Base-by-base conservation (phyloP, 306 rosid species). In the Prunus padus region DNA sequence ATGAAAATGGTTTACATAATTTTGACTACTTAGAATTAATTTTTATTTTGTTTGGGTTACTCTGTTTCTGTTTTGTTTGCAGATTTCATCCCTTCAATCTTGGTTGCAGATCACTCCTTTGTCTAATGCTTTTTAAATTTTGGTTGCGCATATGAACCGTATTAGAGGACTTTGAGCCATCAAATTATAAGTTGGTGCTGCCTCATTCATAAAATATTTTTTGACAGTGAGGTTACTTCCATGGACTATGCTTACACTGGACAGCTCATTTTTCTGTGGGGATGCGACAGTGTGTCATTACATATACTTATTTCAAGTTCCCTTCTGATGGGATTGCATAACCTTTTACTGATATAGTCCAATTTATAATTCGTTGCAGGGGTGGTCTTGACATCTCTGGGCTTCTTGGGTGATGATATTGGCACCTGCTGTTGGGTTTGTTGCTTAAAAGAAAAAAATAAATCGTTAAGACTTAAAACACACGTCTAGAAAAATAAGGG, bases 171-270 rank as follows among this genome's bases (percentile, higher is more conserved):
- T 61, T 30, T 33, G 15, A 28, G 28, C 47, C 44, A 18, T 46
- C 47, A 28, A 50, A 30, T 50, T 19, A 47, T 49, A 49, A 47
- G 16, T 68, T 18, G 61, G 46, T 16, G 19, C 5, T 51, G 37
- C 40, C 28, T 30, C 28, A 52, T 95, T 80, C 88, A 88, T 84
- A 92, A 89, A 82, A 69, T 86, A 60, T 81, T 82, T 51, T 86
- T 92, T 78, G 96, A 87, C 75, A 75, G 95, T 82, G 95, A 86
- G 87, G 96, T 92, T 78, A 92, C 97, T 45, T 71, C 98, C 55
- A 88, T 95, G 98, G 98, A 93, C 79, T 88, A 87, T 64, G 95
- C 91, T 82, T 95, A 93, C 86, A 90, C 98, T 61, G 98, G 98
- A 67, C 87, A 89, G 80, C 87, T 93, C 86, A 71, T n/a, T 93